Evolutionary conservation across 768 basidiomycete species (phyloP), one percentile per base, ranked within the genome.

Genomic region (Suillus subaureus): DNA sequence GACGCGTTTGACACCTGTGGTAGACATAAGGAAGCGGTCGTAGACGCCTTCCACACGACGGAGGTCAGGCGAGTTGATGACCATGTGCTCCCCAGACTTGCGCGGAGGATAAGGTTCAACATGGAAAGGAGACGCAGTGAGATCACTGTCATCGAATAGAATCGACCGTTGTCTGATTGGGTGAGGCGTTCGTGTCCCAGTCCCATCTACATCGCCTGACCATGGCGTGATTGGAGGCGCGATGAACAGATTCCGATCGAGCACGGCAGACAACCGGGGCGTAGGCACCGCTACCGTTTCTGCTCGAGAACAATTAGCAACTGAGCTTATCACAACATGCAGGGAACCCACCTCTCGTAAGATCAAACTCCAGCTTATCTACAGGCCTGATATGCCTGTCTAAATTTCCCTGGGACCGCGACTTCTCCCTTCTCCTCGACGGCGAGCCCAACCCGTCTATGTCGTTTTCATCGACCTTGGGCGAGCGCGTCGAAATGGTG

Each of bases 11-110:
- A 94, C 92, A 33, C 90, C 89, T 2, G 88, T 85, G 1, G 90
- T 91, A 13, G 91, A 89, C 89, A 93, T 91, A 35, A 94, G 80
- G 79, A 93, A 89, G 49, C 89, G 86, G 69, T 94, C 93, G 67
- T 94, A 94, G 21, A 90, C 89, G 63, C 86, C 86, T 78, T 93
- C 92, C 33, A 91, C 71, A 55, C 84, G 85, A 49, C 83, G 87
- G 65, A 79, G 85, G 64, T 82, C 83, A 0, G 89, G 88, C 0
- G 88, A 83, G 65, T 89, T 86, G 12, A 83, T 71, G 23, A 72
- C 68, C 11, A 78, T 77, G 13, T 75, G 73, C 40, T 79, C 79
- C 23, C 72, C 73, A 1, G 79, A 75, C 64, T 81, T 77, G 64
- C 86, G 78, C 4, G 82, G 72, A 13, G 89, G 87, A 70, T 90